Base-by-base conservation (phyloP, 306 rosid species). In the Neltuma alba region DNA sequence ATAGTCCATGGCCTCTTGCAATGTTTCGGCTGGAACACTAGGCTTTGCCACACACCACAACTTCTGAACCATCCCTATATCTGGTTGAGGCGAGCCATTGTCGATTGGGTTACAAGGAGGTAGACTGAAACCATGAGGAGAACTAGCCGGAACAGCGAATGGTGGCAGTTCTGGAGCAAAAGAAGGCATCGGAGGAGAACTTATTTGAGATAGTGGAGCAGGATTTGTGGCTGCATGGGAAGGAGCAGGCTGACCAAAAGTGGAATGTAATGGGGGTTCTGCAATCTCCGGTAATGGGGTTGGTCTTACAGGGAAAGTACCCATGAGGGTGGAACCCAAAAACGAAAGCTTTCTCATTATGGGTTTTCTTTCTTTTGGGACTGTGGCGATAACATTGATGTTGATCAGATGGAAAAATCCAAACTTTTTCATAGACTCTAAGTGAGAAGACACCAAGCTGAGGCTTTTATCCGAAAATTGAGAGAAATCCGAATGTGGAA, bases 21-120 rank as follows among this genome's bases (percentile, higher is more conserved):
- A 74, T 15, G 89, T 87, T 9, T 88, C 98, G 28, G 81, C 89
- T 4, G 97, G 97, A 75, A 95, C 98, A 50, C 78, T 89, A 6
- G 98, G 98, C 88, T 95, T 95, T 2, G 99, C 99, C 79, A 95
- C 98, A 76, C 99, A 91, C 99, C 99, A 95, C 45, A 85, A 84
- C 62, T 87, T 88, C 80, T 90, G 98, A 45, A 76, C 58, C 30
- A 80, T 48, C 41, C 77, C 76, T 12, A 63, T 79, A 4, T 57
- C 67, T 1, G 97, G 91, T 7, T 83, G 77, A 1, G 93, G 97
- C 31, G 97, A 83, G 38, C 86, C 86, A 25, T 64, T 74, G 58
- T 63, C 67, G 6, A 72, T 20, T 21, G 96, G 97, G 23, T 77
- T 85, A 33, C 99, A 95, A 21, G 97, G 99, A 27, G 98, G 99